Base-by-base conservation (phyloP, 768 basidiomycete genomes). In the Tricholoma terreum region DNA sequence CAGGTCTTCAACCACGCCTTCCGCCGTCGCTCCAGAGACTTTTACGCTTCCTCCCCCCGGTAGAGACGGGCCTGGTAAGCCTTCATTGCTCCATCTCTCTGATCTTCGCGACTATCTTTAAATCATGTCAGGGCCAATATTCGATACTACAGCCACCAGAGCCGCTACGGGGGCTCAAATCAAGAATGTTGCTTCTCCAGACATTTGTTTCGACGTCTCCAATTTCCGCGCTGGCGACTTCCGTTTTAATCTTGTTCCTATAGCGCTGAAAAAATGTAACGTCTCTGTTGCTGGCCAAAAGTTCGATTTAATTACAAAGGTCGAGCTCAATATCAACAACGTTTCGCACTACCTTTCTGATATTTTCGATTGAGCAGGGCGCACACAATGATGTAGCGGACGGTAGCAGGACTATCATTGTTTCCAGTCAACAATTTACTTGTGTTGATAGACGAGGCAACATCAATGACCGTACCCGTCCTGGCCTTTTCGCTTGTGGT, bases 401-500 rank as follows among this genome's bases (percentile, higher is more conserved):
- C 45, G 65, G 59, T 33, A 66, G 63, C 54, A 42, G 61, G 52
- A 58, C 58, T 4, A 40, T 66, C 27, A 62, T 64, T 42, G 63
- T 64, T 9, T 66, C 65, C 6, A 61, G 57, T 19, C 63, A 66
- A 27, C 65, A 64, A 33, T 58, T 66, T 12, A 66, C 63, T 24
- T 66, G 65, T 36, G 61, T 64, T 8, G 65, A 66, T 38, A 55
- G 65, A 43, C 55, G 61, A 46, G 48, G 61, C 11, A 66, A 64
- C 50, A 64, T 54, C 15, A 64, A 66, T n/a, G 65, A 66, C 55
- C 45, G 61, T 17, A 64, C 56, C 17, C 59, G 65, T 14, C 65
- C 65, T 22, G 61, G 65, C 14, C 59, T 66, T 22, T 66, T 66
- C 43, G 65, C 65, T n/a, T 66, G 65, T 55, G 65, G 63, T 60